phyloP scores from a whole-genome alignment of 345 rosid species.

The Cardamine occulta region DNA sequence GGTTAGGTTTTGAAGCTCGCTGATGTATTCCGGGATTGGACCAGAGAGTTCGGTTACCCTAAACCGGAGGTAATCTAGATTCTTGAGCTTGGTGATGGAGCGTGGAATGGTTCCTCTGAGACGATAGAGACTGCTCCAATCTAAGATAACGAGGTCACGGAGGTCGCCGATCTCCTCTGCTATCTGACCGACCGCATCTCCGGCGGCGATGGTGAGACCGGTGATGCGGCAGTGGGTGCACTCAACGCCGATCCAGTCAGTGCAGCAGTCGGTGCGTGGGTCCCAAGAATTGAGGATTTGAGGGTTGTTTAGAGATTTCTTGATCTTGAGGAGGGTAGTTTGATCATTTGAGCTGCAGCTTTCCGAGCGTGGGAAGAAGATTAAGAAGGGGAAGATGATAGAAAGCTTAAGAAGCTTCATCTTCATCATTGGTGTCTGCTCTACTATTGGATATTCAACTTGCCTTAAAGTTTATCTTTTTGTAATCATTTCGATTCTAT shows the following conservation, averaged over 20 bases:
- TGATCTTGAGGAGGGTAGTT: slow-evolving; percentile 59
- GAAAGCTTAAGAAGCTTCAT: slow-evolving; percentile 26
- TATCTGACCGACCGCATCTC: slow-evolving; percentile 48
- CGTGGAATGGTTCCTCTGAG: slow-evolving; percentile 56
- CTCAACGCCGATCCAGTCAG: slow-evolving; percentile 56
- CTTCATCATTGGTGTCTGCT: slow-evolving; percentile 2
- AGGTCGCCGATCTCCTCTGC: slow-evolving; percentile 34
- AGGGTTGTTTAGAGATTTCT: slow-evolving; percentile 59
- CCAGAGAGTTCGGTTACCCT: slow-evolving; percentile 51
- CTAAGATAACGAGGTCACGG: slow-evolving; percentile 26
- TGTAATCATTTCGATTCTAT: background rate
- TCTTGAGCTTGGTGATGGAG: slow-evolving; percentile 60
- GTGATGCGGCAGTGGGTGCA: slow-evolving; percentile 64
- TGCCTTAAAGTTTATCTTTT: background rate
- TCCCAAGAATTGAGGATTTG: slow-evolving; percentile 68
- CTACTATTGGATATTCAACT: slow-evolving; percentile 9
- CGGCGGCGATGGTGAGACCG: slow-evolving; percentile 61
- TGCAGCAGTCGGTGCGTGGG: slow-evolving; percentile 67
- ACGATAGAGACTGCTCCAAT: slow-evolving; percentile 29
- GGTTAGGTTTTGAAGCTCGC: slow-evolving; percentile 51
- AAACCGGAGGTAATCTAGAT: slow-evolving; percentile 43
- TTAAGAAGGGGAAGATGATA: background rate
- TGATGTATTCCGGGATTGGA: slow-evolving; percentile 52
- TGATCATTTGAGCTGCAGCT: slow-evolving; percentile 61
- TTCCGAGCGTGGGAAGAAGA: background rate